Evolutionary conservation across 108 stramenopile species (phyloP), one percentile per base, ranked within the genome.

Genomic region (Fragilariopsis cylindrus): DNA sequence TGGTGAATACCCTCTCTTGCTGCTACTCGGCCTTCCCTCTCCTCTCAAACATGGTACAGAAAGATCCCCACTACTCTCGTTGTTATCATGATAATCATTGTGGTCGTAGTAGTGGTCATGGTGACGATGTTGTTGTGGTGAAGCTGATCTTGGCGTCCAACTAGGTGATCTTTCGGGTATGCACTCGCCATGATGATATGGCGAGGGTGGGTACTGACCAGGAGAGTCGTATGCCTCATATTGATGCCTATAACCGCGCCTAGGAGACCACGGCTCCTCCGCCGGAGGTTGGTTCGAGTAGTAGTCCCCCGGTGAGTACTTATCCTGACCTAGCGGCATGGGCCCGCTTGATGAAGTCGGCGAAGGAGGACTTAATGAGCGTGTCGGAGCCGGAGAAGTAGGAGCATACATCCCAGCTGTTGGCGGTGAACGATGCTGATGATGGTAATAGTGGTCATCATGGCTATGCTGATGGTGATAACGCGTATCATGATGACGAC

Each of bases 31-130:
- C 45, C 68, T 70, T 52, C 54, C 56, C 15, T 73, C 73, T 45
- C 62, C 69, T n/a, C 74, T 74, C 45, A 80, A 46, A 58, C 41
- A 57, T 48, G 79, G 79, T n/a, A 80, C 79, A 1, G 79, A 56
- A 30, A 80, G 58, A 18, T 74, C 67, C 41, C 66, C 57, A 57
- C 64, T 65, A 39, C 49, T 60, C 5, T 58, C 64, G 44, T 50
- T 43, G 43, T 45, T 15, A 18, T 65, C 65, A 45, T 6, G 13
- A 50, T 66, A 57, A 48, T 78, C 49, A 16, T 30, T 7, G 18
- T 57, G 19, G 49, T 55, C 49, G 69, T 65, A 62, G 16, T 70
- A 21, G 12, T 40, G 49, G 62, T 55, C 13, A 54, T 44, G 55
- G 15, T 19, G 39, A 12, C 39, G 66, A 47, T 67, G 66, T 39